A percentile compares a stretch with the other conserved stretches of the same genome.
phyloP scores from a whole-genome alignment of 306 rosid species.

The Sesbania bispinosa region DNA sequence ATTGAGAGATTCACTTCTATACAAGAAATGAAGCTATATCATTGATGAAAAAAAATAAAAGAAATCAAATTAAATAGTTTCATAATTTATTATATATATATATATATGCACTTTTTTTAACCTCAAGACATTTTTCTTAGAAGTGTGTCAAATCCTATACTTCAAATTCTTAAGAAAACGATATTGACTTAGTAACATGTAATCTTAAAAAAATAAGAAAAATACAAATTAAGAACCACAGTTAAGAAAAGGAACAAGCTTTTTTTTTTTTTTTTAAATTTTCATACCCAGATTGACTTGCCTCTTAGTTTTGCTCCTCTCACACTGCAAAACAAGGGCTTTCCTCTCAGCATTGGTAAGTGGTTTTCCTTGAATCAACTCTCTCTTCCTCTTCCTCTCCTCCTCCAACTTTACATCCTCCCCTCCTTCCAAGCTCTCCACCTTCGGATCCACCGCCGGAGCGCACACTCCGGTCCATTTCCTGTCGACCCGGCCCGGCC shows the following conservation, averaged over 20 bases:
- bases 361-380: conserved; percentile 58
- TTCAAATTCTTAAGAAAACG: too few species aligned
- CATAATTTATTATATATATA: too few species aligned
- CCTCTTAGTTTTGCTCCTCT: conserved; percentile 58
- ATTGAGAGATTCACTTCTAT: too few species aligned
- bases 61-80: too few species aligned
- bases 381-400: conserved; percentile 55
- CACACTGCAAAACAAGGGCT: conserved; percentile 57
- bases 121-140: too few species aligned
- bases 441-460: conserved; percentile 71
- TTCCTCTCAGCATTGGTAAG: conserved; percentile 66
- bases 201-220: neutral
- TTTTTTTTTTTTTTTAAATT: too few species aligned
- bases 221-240: neutral
- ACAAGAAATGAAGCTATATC: too few species aligned
- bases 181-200: too few species aligned
- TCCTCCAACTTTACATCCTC: conserved; percentile 64
- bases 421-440: conserved; percentile 48
- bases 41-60: too few species aligned
- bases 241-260: neutral
- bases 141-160: too few species aligned
- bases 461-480: conserved; percentile 92
- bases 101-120: too few species aligned
- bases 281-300: conserved; percentile 81
- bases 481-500: conserved; percentile 69